Conservation (phyloP, 2,329 filamentous ascomycete species). For the Pseudogymnoascus sp. region DNA sequence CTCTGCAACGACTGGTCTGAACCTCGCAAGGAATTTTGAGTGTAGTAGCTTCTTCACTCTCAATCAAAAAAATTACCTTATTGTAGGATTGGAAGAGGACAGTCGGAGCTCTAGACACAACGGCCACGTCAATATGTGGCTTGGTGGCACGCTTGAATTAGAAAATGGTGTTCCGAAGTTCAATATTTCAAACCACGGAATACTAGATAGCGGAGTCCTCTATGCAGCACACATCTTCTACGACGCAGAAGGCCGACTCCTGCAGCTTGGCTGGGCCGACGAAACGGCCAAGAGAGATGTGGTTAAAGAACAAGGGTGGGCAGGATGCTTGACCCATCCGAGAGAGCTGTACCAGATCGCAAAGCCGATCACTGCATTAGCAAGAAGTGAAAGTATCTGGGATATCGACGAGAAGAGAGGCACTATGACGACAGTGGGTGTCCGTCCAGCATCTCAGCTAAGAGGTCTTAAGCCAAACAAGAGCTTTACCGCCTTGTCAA, state of each 20-base stretch:
- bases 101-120: slow-evolving; percentile 6
- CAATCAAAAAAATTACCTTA: slow-evolving; percentile 18
- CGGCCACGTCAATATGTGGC: neutral
- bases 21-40: slow-evolving; percentile 21
- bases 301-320: slow-evolving; percentile 18
- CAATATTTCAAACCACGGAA: slow-evolving; percentile 17
- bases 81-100: neutral
- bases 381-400: neutral
- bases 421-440: slow-evolving; percentile 15
- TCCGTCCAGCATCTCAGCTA: slow-evolving; percentile 18
- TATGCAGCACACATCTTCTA: slow-evolving; percentile 21
- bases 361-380: slow-evolving; percentile 10
- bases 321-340: slow-evolving; percentile 18
- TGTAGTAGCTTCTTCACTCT: slow-evolving; percentile 22
- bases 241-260: slow-evolving; percentile 15
- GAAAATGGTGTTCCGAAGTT: slow-evolving; percentile 19
- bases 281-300: slow-evolving; percentile 12
- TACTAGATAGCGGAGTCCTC: slow-evolving; percentile 18
- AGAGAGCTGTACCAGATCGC: slow-evolving; percentile 20
- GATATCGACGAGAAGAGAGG: slow-evolving; percentile 12
- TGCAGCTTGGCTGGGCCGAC: slow-evolving; percentile 21
- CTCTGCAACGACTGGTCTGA: slow-evolving; percentile 12
- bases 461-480: neutral
- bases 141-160: neutral
- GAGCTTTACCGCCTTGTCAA: neutral